Conservation (phyloP, 176 grass and related monocot genomes). For the Eleusine indica region DNA sequence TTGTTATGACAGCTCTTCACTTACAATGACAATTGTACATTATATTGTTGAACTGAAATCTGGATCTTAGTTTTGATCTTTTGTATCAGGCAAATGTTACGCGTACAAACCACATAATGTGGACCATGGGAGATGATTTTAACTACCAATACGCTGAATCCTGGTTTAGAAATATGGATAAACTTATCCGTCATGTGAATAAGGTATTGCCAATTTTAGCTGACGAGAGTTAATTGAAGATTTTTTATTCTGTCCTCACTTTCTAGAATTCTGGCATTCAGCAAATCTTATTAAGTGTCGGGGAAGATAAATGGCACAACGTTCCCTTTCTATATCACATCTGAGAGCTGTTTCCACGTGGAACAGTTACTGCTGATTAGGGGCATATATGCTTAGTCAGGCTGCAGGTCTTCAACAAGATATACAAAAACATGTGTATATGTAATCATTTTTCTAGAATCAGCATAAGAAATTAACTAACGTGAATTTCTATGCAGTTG, state of each 20-base stretch:
- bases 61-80: conserved; percentile 33
- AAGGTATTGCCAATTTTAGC: conserved; percentile 55
- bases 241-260: not conserved
- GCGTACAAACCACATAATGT: conserved; percentile 93
- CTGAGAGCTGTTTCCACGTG: not conserved
- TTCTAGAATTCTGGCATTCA: not conserved
- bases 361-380: not conserved
- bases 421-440: too few relatives aligned
- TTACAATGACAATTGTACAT: conserved; percentile 15
- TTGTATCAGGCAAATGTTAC: conserved; percentile 77
- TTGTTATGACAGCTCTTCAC: conserved; percentile 1
- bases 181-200: conserved; percentile 88
- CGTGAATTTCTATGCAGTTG: conserved; percentile 9
- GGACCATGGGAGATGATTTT: conserved; percentile 98
- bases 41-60: conserved; percentile 33
- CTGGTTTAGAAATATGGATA: conserved; percentile 96
- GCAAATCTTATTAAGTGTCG: not conserved
- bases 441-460: too few relatives aligned
- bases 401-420: not conserved
- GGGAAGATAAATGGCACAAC: not conserved
- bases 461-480: not conserved
- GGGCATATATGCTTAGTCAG: not conserved
- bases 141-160: conserved; percentile 92
- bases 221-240: not conserved
- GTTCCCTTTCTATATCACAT: not conserved